Evolutionary conservation across 177 flowering plant genomes (phyloP), one percentile per base, ranked within the genome.

Genomic region (Vitis hybrid): DNA sequence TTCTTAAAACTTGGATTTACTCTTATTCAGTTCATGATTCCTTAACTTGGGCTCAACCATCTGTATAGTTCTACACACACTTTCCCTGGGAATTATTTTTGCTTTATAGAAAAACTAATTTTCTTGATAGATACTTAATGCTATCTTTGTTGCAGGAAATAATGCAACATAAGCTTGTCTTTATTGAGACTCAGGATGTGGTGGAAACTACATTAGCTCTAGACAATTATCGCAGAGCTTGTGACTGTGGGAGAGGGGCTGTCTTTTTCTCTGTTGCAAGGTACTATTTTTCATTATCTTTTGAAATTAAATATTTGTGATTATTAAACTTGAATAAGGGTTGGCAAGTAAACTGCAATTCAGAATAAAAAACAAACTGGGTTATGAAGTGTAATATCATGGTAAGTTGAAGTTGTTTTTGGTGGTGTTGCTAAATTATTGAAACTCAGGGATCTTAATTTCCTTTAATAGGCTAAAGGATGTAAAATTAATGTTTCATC

Each of bases 171-270:
- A 97, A 97, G 80, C 94, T 97, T 71, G 97, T 97, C 23, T 97
- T 96, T 75, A 90, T 97, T 79, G 99, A 97, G 87, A 97, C 98
- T 32, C 98, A 92, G 67, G 99, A 97, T 86, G 97, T 97, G 17
- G 98, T 94, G 30, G 99, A 97, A 85, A 97, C 99, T 66, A 94
- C 98, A 19, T 83, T 97, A 80, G 99, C 98, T 65, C 82, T 97
- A 55, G 99, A 97, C 83, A 94, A 97, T 79, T 97, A 94, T 75
- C 95, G 99, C 18, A 88, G 74, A 79, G 99, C 99, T 77, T 97
- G 99, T 75, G 99, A 97, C 81, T 91, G 99, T 81, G 99, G 99
- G 60, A 90, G 98, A 81, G 99, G 99, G 65, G 99, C 99, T 68
- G 97, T 97, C 34, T 97, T 97, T 74, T 91, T 97, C 78, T 97